Conservation (phyloP, 768 basidiomycete species). For the Lentinula raphanica region DNA sequence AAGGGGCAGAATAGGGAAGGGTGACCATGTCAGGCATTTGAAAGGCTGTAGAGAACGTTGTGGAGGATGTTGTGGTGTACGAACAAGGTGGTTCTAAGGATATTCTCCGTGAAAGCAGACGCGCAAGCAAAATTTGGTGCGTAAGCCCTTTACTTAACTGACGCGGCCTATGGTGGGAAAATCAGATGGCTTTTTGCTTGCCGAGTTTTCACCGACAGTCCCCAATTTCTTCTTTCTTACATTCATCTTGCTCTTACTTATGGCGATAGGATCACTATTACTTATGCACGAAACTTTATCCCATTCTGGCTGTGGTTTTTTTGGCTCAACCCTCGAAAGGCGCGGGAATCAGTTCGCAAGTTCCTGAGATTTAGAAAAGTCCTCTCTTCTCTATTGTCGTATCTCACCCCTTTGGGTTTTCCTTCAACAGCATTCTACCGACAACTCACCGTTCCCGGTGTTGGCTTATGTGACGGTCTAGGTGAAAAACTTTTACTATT, state of each 20-base stretch:
- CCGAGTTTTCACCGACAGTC: background rate
- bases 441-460: background rate
- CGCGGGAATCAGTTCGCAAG: background rate
- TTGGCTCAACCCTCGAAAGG: background rate
- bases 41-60: background rate
- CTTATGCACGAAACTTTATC: background rate
- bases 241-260: background rate
- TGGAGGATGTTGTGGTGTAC: background rate
- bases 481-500: background rate
- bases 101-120: background rate
- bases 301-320: background rate
- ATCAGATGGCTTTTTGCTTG: background rate
- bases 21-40: slow-evolving; percentile 36
- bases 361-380: background rate
- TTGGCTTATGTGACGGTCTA: background rate
- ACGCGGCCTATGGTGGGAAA: slow-evolving; percentile 3
- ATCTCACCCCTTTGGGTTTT: background rate
- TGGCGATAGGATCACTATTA: background rate
- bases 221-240: background rate
- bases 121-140: background rate
- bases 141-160: background rate
- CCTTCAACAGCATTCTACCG: background rate
- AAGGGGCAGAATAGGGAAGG: slow-evolving; percentile 18
- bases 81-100: background rate
- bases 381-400: background rate